Evolutionary conservation across 169 alveolate species (phyloP).

Genomic region (Plasmodium berghei): DNA sequence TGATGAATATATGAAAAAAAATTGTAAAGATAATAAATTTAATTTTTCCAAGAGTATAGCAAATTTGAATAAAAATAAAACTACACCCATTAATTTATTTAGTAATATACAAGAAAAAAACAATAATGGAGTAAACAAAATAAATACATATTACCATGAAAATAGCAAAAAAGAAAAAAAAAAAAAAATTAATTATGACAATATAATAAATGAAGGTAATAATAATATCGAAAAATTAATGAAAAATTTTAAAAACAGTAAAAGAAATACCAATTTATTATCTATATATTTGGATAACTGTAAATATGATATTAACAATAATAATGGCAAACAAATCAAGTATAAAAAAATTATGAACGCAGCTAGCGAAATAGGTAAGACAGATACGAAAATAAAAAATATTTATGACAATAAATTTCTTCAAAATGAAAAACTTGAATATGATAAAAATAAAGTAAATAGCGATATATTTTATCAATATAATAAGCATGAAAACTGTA

Average conservation of each 20-base stretch:
- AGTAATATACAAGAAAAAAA: not conserved
- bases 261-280: conserved; percentile 4
- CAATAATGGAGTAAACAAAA: conserved; percentile 3
- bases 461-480: no score
- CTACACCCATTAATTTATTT: not conserved
- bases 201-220: conserved; percentile 9
- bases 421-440: no score
- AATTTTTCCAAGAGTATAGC: not conserved
- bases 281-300: conserved; percentile 5
- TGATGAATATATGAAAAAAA: conserved; percentile 1
- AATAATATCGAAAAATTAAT: not conserved
- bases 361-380: no score
- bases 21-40: not conserved
- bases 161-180: not conserved
- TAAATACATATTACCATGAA: not conserved
- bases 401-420: no score
- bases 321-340: not conserved
- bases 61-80: not conserved
- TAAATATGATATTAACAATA: not conserved
- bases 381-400: no score
- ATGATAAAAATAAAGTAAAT: no score
- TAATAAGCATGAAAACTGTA: no score
- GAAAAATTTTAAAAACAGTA: not conserved
- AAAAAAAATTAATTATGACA: conserved; percentile 5
- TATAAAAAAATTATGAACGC: not conserved